Evolutionary conservation across 768 basidiomycete species (phyloP), one percentile per base, ranked within the genome.

Genomic region (Mycena crocata): DNA sequence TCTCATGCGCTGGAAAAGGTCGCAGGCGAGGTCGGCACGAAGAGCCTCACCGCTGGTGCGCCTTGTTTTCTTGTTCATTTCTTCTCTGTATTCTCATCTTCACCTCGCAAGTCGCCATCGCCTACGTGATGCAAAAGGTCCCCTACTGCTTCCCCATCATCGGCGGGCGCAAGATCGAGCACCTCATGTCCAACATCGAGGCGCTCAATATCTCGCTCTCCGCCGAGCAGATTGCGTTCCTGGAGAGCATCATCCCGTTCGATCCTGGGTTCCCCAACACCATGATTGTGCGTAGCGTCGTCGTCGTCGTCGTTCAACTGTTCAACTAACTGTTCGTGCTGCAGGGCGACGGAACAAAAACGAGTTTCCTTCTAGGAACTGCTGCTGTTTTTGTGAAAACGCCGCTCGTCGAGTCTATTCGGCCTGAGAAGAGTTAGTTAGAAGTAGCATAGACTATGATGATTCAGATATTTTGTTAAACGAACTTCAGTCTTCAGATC

Each of bases 101-200:
- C 23, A n/a, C n/a, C n/a, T 26, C 23, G 19, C 32, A 23, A 84
- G 85, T 87, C 3, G 85, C 86, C 9, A 83, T 89, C 64, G 85
- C 86, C 15, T 87, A 86, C 59, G 74, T 88, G 14, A 76, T 88
- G 75, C 84, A 86, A 37, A 89, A 87, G 72, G 31, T 45, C 31
- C 56, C 56, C 2, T 57, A 45, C 31, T 32, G 30, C 31, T 57
- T 57, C 56, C 56, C 56, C 21, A 57, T 57, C n/a, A 26, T 57
- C 44, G 56, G 56, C 44, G 56, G 56, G 5, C 56, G 56, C 44
- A 57, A 57, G 32, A 14, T 57, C n/a, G 56, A 57, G 42, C 56
- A 57, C 31, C 44, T 57, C 30, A 1, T 32, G 8, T 45, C 44
- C n/a, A 57, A 57, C 31, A n/a, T 57, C 23, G 56, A 57, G 30